Conservation (phyloP, 306 rosid genomes). For the Fagus crenata region DNA sequence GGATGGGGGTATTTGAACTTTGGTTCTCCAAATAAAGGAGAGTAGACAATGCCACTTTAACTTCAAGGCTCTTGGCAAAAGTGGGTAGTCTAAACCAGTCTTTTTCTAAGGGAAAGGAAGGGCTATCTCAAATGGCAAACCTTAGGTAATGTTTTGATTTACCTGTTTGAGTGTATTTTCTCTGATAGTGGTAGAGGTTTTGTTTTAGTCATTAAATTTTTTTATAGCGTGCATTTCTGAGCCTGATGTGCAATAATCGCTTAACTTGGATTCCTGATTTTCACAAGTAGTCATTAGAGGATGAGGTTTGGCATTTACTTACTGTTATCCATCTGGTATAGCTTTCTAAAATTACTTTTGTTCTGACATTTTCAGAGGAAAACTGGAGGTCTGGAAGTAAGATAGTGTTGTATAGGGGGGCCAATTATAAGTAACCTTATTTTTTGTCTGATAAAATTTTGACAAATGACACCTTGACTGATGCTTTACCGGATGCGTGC, state of each 20-base stretch:
- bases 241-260: neutral
- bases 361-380: conserved; percentile 61
- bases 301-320: neutral
- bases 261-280: neutral
- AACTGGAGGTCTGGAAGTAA: conserved; percentile 96
- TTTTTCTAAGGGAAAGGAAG: no score
- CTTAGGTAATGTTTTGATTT: neutral
- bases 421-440: conserved; percentile 78
- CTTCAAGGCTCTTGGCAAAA: no score
- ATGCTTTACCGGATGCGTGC: conserved; percentile 34
- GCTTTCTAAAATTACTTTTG: conserved; percentile 27
- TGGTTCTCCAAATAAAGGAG: no score
- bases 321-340: neutral
- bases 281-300: neutral
- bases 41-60: no score
- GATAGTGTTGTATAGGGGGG: conserved; percentile 80
- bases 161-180: neutral
- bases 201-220: neutral
- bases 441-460: conserved; percentile 46
- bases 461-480: conserved; percentile 30
- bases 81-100: no score
- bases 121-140: neutral
- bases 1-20: no score
- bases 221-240: neutral
- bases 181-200: neutral